phyloP scores from a whole-genome alignment of 139 green algal genomes.

The Micromonas commoda region DNA sequence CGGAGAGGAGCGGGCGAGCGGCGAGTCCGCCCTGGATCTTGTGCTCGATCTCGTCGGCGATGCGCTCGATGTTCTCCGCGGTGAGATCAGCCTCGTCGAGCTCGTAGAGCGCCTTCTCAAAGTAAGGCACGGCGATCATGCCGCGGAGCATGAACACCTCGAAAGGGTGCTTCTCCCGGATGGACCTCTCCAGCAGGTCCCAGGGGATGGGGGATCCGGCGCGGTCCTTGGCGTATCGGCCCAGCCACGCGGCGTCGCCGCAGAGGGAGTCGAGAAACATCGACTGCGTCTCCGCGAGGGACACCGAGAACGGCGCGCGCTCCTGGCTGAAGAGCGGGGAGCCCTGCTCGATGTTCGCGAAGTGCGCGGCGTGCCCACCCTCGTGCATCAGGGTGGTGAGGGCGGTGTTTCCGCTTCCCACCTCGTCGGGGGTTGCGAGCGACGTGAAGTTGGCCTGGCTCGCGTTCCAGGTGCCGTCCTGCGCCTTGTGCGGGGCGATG shows the following conservation, averaged over 20 bases:
- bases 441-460: conserved; percentile 66
- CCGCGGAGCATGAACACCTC: conserved; percentile 50
- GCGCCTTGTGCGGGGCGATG: conserved; percentile 49
- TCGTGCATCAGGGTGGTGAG: conserved; percentile 79
- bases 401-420: conserved; percentile 58
- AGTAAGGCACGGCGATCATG: conserved; percentile 74
- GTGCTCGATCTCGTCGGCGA: conserved; percentile 62
- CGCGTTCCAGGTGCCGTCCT: conserved; percentile 55
- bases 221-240: conserved; percentile 46
- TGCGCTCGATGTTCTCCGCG: conserved; percentile 44
- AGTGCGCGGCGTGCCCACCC: conserved; percentile 54
- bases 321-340: conserved; percentile 72
- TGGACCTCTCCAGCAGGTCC: conserved; percentile 54
- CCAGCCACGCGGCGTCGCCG: conserved; percentile 64
- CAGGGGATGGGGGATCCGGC: conserved; percentile 55
- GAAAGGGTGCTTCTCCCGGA: conserved; percentile 58
- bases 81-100: conserved; percentile 57
- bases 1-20: conserved; percentile 38
- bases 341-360: conserved; percentile 70
- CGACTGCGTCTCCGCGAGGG: conserved; percentile 62
- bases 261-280: conserved; percentile 69
- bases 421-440: conserved; percentile 60
- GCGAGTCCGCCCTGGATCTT: conserved; percentile 41
- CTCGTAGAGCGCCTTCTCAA: conserved; percentile 77
- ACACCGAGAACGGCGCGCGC: conserved; percentile 61